Conservation (phyloP, 164 flowering plant genomes). For the Pachysandra terminalis region DNA sequence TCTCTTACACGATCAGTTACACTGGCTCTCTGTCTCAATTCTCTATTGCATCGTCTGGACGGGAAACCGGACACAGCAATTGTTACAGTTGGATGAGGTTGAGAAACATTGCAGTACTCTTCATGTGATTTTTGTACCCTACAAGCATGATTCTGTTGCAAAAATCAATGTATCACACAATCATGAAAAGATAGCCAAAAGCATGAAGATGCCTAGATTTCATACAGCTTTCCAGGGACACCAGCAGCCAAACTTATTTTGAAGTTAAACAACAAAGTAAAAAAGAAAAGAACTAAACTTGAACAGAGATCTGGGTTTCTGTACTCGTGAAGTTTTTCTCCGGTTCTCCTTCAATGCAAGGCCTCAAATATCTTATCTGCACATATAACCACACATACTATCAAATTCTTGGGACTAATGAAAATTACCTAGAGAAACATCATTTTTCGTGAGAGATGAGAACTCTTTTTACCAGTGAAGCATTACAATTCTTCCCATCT, state of each 20-base stretch:
- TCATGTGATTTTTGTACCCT: constrained; percentile 6
- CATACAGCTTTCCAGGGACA: neutral
- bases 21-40: constrained; percentile 10
- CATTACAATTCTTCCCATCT: constrained; percentile 2
- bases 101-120: constrained; percentile 11
- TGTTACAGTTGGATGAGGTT: constrained; percentile 15
- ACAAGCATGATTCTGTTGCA: constrained; percentile 20
- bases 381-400: neutral
- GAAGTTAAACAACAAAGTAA: neutral
- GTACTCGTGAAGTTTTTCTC: neutral
- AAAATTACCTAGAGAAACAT: neutral
- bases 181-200: neutral
- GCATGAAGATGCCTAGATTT: neutral
- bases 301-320: constrained; percentile 4
- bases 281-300: constrained; percentile 16
- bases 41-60: constrained; percentile 10
- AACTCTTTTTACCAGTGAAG: constrained; percentile 6
- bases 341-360: constrained; percentile 14
- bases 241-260: neutral
- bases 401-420: neutral
- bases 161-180: constrained; percentile 3
- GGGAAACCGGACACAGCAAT: constrained; percentile 14
- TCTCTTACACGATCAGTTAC: constrained; percentile 26
- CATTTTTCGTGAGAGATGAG: neutral
- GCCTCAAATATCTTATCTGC: constrained; percentile 16